Base-by-base conservation (phyloP, 169 alveolate genomes). In the Plasmodium fragile region DNA sequence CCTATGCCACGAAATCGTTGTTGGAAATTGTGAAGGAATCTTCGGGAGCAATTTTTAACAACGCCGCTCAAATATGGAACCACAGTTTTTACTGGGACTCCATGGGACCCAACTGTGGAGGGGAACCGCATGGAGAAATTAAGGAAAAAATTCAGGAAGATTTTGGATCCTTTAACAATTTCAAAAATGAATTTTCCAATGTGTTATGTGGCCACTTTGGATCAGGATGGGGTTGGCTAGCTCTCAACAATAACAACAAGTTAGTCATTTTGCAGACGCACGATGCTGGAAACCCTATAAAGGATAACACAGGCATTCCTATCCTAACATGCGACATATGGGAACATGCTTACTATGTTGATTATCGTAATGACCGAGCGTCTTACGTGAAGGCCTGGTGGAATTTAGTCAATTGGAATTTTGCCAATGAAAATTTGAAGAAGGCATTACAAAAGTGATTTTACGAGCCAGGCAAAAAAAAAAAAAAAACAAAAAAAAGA, bases 181-280 rank as follows among this genome's bases (percentile, higher is more conserved):
- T 98, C 95, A 97, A 96, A 94, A 96, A 95, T 32, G 95, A 95
- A 85, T 98, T 98, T 93, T 91, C 98, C 28, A 89, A 94, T 71
- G 92, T 95, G 34, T 98, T 98, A n/a, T 95, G 96, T 22, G 98
- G 98, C n/a, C 98, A 97, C 75, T 98, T 98, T 93, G 99, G 99
- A 22, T 97, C 99, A 70, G 99, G 99, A 18, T 99, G 99, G 99
- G 99, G 98, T 53, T 99, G 99, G 99, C 97, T 99, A 49, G 99
- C 98, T 32, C 96, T 97, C 92, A 97, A 98, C 96, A 95, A 97
- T 75, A 95, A 95, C 84, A 97, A 98, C 43, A 98, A 97, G 83
- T 96, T 98, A 32, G 98, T 97, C 84, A 97, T 98, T 82, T 97
- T 97, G 84, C 97, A 97, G 95, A 98, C 99, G 52, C 98, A 96